Base-by-base conservation (phyloP, 345 rosid species). In the Ailanthus altissimus region DNA sequence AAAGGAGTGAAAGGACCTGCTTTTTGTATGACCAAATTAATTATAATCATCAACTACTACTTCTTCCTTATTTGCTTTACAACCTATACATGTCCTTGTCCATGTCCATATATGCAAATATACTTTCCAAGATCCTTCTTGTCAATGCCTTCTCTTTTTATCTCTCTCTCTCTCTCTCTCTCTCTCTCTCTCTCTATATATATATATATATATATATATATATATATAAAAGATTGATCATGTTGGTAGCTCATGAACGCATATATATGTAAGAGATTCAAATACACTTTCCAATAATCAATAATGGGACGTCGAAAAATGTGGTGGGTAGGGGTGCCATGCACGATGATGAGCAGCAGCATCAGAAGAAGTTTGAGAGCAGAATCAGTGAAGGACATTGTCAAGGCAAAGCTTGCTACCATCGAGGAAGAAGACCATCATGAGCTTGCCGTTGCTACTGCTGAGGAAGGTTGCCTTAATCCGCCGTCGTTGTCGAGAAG, bases 251-350 rank as follows among this genome's bases (percentile, higher is more conserved):
- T 32, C 38, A 32, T 32, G 1, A 32, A 32, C 3, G 1, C 1
- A 32, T 3, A 32, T 3, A 32, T 32, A 3, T 32, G n/a, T n/a
- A n/a, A 32, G 38, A 32, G 38, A 0, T 4, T 53, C 21, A 18
- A 53, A 53, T 18, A 49, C 47, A 45, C 9, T 45, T 8, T 47
- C 14, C 51, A 8, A 47, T 15, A 47, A 0, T 16, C 46, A 25
- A 9, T n/a, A 21, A 79, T 70, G 77, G 84, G 70, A 3, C 79
- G 21, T 56, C 46, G 72, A 9, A 85, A 63, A 75, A 79, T 83
- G 83, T 81, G 81, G 81, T 40, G 81, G 74, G 83, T 43, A 28
- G 84, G 81, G 46, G 84, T 85, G 61, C 84, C 88, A 14, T 79
- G 86, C 60, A 77, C 81, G 2, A 66, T 16, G 65, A 61, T 16